phyloP scores from a whole-genome alignment of 1,139 yeast genomes.

The Yamadazyma triangularis region DNA sequence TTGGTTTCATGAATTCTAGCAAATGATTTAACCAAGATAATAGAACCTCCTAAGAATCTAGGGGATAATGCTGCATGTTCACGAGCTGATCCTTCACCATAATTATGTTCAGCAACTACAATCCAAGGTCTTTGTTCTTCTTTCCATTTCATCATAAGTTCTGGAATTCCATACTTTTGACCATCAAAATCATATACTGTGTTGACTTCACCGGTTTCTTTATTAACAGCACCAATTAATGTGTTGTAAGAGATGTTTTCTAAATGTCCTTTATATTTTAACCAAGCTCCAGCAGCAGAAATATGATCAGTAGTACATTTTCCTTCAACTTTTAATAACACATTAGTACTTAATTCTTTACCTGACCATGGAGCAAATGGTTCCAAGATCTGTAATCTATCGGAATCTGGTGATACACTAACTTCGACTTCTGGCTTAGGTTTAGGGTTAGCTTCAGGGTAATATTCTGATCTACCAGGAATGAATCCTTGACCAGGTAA shows the following conservation, averaged over 20 bases:
- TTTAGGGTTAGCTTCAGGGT: constrained; percentile 77
- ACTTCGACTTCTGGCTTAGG: constrained; percentile 68
- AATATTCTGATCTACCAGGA: constrained; percentile 75
- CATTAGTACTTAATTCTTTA: constrained; percentile 69
- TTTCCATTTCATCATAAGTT: constrained; percentile 94
- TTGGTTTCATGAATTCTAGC: constrained; percentile 88
- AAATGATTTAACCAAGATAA: constrained; percentile 88
- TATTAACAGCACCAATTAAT: constrained; percentile 93
- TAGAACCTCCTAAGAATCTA: constrained; percentile 84
- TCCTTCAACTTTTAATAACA: constrained; percentile 88
- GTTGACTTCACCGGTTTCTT: constrained; percentile 95
- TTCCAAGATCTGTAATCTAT: constrained; percentile 71
- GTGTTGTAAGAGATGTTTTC: constrained; percentile 95
- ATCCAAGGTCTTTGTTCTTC: constrained; percentile 81
- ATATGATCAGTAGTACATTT: constrained; percentile 98
- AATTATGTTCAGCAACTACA: constrained; percentile 95
- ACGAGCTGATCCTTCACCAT: constrained; percentile 99
- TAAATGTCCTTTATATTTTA: constrained; percentile 95
- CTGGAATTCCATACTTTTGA: constrained; percentile 78
- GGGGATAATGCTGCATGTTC: constrained; percentile 98
- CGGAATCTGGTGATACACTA: constrained; percentile 71
- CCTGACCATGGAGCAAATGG: constrained; percentile 89
- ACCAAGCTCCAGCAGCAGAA: constrained; percentile 99
- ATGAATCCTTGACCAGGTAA: constrained; percentile 79
- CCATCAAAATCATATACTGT: constrained; percentile 87